Evolutionary conservation across 768 basidiomycete genomes (phyloP).

Genomic region (Saitozyma sp.): DNA sequence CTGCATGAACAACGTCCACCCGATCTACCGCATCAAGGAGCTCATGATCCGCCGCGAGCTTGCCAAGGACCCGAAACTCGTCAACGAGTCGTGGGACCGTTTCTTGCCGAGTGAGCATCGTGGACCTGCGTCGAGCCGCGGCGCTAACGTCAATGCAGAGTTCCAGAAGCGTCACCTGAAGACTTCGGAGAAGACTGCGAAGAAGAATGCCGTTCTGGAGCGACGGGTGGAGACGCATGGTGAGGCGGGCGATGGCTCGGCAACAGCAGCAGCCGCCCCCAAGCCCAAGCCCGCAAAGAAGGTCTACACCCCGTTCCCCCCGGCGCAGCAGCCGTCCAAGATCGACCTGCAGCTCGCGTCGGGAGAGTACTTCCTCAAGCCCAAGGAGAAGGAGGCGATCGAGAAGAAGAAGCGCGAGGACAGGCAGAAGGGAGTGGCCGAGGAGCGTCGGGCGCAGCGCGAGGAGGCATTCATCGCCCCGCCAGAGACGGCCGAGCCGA

Average conservation of each 20-base stretch:
- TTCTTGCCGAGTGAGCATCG: slow-evolving; percentile 70
- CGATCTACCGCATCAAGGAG: slow-evolving; percentile 99
- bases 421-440: slow-evolving; percentile 77
- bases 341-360: slow-evolving; percentile 91
- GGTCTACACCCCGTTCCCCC: slow-evolving; percentile 97
- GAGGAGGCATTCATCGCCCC: slow-evolving; percentile 88
- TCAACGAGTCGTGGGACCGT: slow-evolving; percentile 90
- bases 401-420: slow-evolving; percentile 72
- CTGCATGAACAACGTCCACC: slow-evolving; percentile 99
- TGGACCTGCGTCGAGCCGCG: neutral
- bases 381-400: slow-evolving; percentile 75
- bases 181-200: slow-evolving; percentile 88
- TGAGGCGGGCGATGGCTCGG: slow-evolving; percentile 57
- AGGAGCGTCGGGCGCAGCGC: slow-evolving; percentile 72
- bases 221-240: slow-evolving; percentile 54
- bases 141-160: slow-evolving; percentile 49
- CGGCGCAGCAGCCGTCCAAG: slow-evolving; percentile 89
- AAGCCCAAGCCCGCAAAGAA: slow-evolving; percentile 72
- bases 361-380: slow-evolving; percentile 97
- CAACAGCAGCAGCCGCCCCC: slow-evolving; percentile 33
- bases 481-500: slow-evolving; percentile 69
- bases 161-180: slow-evolving; percentile 91
- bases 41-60: slow-evolving; percentile 97
- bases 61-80: slow-evolving; percentile 95
- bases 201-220: slow-evolving; percentile 74